These are phyloP conservation scores for Musa beccarii DNA, from an alignment of 176 grass and related monocot genomes.

Conservation along the genomic window DNA sequence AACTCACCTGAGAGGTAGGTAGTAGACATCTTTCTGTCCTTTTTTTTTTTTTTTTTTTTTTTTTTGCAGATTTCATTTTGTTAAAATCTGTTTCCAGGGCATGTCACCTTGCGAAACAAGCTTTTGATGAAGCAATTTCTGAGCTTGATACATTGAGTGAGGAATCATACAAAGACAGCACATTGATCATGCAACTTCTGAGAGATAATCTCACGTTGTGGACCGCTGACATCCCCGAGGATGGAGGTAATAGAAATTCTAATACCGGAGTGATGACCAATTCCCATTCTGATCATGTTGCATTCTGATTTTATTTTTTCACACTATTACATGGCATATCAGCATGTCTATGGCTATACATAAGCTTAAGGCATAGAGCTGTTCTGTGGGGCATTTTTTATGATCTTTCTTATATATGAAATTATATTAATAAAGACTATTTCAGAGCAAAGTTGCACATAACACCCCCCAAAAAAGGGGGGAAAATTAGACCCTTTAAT, in stretches of 20 bases:
- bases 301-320: neutral
- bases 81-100: slow-evolving; percentile 8
- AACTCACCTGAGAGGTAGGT: slow-evolving; percentile 11
- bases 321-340: neutral
- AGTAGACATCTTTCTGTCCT: neutral
- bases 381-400: too few species aligned
- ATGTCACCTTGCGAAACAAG: slow-evolving; percentile 19
- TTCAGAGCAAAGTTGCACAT: too few species aligned
- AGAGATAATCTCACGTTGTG: slow-evolving; percentile 18
- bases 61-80: neutral
- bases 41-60: neutral
- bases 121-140: slow-evolving; percentile 20
- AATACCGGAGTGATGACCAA: neutral
- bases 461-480: too few species aligned
- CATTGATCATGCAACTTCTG: slow-evolving; percentile 19
- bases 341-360: too few species aligned
- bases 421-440: too few species aligned
- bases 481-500: too few species aligned
- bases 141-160: neutral
- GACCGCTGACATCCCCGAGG: slow-evolving; percentile 20
- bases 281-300: neutral
- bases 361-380: too few species aligned
- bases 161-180: slow-evolving; percentile 18
- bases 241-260: slow-evolving; percentile 13
- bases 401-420: too few species aligned